phyloP scores from a whole-genome alignment of 2,329 filamentous ascomycete genomes.

The Fusarium vanettenii region DNA sequence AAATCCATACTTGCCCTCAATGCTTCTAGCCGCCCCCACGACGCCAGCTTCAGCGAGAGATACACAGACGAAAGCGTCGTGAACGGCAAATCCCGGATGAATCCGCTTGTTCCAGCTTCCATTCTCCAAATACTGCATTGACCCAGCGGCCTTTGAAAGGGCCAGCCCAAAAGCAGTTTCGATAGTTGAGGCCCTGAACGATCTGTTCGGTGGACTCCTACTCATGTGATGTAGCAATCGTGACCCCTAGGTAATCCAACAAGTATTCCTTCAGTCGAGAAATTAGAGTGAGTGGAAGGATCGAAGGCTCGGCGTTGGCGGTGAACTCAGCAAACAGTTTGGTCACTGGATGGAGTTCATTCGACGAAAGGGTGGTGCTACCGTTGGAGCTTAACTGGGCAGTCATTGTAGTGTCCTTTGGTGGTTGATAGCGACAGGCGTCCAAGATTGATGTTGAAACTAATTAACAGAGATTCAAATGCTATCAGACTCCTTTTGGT shows the following conservation, averaged over 20 bases:
- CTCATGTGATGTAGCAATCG: background rate
- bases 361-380: too few species aligned
- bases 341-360: too few species aligned
- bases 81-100: constrained; percentile 2
- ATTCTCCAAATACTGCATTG: constrained; percentile 16
- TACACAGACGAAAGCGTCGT: constrained; percentile 6
- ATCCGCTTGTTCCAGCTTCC: constrained; percentile 20
- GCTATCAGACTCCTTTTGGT: too few species aligned
- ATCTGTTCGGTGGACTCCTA: background rate
- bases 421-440: too few species aligned
- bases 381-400: too few species aligned
- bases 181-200: background rate
- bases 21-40: constrained; percentile 1
- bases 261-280: too few species aligned
- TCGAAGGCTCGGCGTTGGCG: too few species aligned
- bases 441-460: too few species aligned
- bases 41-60: constrained; percentile 8
- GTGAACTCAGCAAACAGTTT: too few species aligned
- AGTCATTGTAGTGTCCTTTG: too few species aligned
- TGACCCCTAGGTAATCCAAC: background rate
- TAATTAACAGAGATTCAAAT: too few species aligned
- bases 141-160: constrained; percentile 1
- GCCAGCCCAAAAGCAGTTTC: constrained; percentile 14
- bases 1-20: constrained; percentile 9
- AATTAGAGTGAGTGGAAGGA: too few species aligned